Percentiles rank a stretch among this genome's conserved stretches.
Evolutionary conservation across 2,329 filamentous ascomycete genomes (phyloP).

Genomic region (Phialophora expanda): DNA sequence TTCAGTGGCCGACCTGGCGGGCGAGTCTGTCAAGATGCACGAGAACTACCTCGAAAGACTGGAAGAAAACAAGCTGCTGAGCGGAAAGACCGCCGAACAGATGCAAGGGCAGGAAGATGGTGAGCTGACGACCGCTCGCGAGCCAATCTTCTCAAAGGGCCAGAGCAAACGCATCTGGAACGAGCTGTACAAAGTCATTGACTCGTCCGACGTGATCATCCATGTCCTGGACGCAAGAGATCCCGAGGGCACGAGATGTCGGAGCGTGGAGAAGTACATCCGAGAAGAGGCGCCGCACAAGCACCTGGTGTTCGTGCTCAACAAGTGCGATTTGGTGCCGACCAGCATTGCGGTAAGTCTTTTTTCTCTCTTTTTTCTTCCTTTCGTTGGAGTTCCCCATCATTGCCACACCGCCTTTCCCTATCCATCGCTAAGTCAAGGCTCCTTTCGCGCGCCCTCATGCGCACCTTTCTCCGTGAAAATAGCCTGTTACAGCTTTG

Average conservation of each 20-base stretch:
- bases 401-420: not conserved
- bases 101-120: conserved; percentile 54
- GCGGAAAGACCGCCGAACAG: conserved; percentile 63
- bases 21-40: conserved; percentile 78
- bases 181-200: conserved; percentile 92
- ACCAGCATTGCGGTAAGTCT: conserved; percentile 91
- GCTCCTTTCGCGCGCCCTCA: conserved; percentile 67
- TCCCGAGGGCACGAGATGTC: conserved; percentile 86
- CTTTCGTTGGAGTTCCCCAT: not conserved
- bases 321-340: conserved; percentile 92
- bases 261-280: conserved; percentile 90
- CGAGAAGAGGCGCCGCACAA: conserved; percentile 94
- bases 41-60: conserved; percentile 79
- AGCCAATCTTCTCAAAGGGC: conserved; percentile 91
- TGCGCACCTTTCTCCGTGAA: conserved; percentile 68
- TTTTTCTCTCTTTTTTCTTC: conserved; percentile 8
- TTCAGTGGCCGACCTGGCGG: conserved; percentile 80
- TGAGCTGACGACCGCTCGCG: conserved; percentile 68
- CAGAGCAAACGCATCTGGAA: conserved; percentile 98
- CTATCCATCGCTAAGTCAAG: conserved; percentile 83
- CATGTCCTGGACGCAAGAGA: conserved; percentile 94
- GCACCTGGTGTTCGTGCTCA: conserved; percentile 86
- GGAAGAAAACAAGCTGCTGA: conserved; percentile 78
- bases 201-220: conserved; percentile 90
- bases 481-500: conserved; percentile 98